A percentile compares a stretch with the other conserved stretches of the same genome.
These are phyloP conservation scores for Neoscytalidium dimidiatum DNA, from an alignment of 2,329 filamentous ascomycete genomes.

Conservation along the genomic window DNA sequence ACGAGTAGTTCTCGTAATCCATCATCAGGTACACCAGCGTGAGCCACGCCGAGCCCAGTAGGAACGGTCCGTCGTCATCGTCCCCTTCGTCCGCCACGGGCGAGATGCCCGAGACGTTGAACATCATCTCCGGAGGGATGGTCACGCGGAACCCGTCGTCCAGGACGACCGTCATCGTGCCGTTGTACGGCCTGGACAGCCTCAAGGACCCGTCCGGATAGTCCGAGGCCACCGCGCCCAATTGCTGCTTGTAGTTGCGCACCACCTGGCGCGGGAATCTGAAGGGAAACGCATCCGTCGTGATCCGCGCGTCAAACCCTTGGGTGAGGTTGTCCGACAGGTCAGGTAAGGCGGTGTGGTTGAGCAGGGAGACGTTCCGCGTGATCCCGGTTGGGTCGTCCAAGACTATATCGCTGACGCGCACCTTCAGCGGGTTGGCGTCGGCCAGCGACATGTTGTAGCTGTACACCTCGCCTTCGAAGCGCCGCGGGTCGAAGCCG, in stretches of 20 bases:
- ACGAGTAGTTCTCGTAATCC: conserved; percentile 42
- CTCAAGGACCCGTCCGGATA: conserved; percentile 39
- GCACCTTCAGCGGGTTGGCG: conserved; percentile 40
- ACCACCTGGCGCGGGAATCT: conserved; percentile 43
- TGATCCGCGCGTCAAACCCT: conserved; percentile 43
- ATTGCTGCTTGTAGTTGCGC: conserved; percentile 40
- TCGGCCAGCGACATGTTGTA: conserved; percentile 34
- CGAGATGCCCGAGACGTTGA: conserved; percentile 37
- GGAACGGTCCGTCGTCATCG: conserved; percentile 33
- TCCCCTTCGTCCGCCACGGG: conserved; percentile 36
- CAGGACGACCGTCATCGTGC: conserved; percentile 43
- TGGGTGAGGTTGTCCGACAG: conserved; percentile 31
- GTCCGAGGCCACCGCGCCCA: conserved; percentile 32
- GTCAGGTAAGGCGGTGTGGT: conserved; percentile 31
- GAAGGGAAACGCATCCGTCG: conserved; percentile 46
- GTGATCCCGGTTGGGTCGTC: conserved; percentile 28
- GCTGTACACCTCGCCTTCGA: conserved; percentile 37
- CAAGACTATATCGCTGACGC: conserved; percentile 43
- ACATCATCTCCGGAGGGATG: conserved; percentile 39
- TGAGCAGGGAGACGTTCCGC: conserved; percentile 38
- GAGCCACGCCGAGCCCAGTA: conserved; percentile 44
- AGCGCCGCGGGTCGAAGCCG: conserved; percentile 46
- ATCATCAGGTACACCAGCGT: conserved; percentile 47
- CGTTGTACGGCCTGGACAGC: conserved; percentile 39
- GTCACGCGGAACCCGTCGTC: conserved; percentile 43